Percentiles rank a stretch among this genome's conserved stretches.
phyloP scores from a whole-genome alignment of 495 filamentous ascomycete species.

The Neurospora hispaniola region DNA sequence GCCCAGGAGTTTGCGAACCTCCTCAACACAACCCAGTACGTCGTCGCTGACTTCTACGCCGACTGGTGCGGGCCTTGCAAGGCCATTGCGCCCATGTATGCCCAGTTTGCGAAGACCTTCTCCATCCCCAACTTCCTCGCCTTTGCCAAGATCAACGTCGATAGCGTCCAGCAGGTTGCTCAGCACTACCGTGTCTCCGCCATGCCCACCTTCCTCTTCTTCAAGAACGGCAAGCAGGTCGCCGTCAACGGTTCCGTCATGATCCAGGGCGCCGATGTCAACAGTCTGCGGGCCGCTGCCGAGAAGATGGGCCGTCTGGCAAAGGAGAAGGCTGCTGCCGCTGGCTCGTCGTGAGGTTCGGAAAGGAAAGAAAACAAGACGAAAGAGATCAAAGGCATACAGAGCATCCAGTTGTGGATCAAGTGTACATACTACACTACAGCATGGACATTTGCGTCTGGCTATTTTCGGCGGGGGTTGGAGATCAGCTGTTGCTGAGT shows the following conservation, averaged over 20 bases:
- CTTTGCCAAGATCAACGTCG: slow-evolving; percentile 53
- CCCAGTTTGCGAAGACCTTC: slow-evolving; percentile 37
- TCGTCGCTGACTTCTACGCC: slow-evolving; percentile 46
- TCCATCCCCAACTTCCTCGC: slow-evolving; percentile 37
- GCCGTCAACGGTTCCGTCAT: slow-evolving; percentile 49
- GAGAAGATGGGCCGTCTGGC: slow-evolving; percentile 22
- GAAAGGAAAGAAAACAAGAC: background rate
- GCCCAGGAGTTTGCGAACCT: slow-evolving; percentile 28
- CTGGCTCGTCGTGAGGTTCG: slow-evolving; percentile 1
- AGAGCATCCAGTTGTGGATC: background rate
- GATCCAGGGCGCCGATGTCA: slow-evolving; percentile 19
- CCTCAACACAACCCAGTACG: slow-evolving; percentile 30
- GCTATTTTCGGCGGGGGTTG: background rate
- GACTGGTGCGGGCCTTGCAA: slow-evolving; percentile 64
- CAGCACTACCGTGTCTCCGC: slow-evolving; percentile 40
- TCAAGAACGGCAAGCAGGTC: slow-evolving; percentile 63
- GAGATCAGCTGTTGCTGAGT: background rate
- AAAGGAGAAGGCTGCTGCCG: slow-evolving; percentile 19
- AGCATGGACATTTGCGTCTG: background rate
- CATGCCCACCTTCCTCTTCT: slow-evolving; percentile 84
- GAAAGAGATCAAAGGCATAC: background rate
- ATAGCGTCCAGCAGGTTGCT: slow-evolving; percentile 40
- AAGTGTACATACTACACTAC: background rate
- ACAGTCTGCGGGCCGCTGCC: slow-evolving; percentile 10
- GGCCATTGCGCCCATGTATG: slow-evolving; percentile 50